Evolutionary conservation across 257 asterid species (phyloP).

Genomic region (Primulina eburnea): DNA sequence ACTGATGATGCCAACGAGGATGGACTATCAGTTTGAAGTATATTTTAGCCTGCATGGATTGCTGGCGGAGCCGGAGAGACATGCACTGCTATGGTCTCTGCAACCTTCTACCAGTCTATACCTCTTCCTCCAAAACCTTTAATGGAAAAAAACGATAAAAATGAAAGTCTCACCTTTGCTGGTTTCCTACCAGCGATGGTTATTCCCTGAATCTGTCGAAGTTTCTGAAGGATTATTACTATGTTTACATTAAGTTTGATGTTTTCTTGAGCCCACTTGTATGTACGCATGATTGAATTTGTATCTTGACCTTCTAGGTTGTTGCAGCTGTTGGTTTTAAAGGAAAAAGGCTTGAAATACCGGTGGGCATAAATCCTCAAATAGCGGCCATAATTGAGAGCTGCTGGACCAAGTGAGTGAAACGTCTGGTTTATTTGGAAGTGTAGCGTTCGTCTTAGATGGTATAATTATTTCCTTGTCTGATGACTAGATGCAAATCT

Average conservation of each 20-base stretch:
- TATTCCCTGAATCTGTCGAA: background rate
- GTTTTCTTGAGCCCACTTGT: slow-evolving; percentile 19
- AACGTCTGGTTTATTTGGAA: slow-evolving; percentile 15
- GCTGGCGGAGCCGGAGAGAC: background rate
- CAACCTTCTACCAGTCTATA: background rate
- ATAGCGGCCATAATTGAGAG: slow-evolving; percentile 72
- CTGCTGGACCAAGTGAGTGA: slow-evolving; percentile 87
- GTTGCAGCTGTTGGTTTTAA: slow-evolving; percentile 95
- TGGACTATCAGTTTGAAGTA: background rate
- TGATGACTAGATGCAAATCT: slow-evolving; percentile 16
- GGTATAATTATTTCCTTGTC: background rate
- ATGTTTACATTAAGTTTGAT: slow-evolving; percentile 4
- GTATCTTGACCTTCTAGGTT: slow-evolving; percentile 47
- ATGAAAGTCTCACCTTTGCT: background rate
- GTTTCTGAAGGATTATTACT: slow-evolving; percentile 7
- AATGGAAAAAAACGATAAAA: background rate
- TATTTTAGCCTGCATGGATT: background rate
- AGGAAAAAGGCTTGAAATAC: slow-evolving; percentile 75
- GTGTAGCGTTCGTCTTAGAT: slow-evolving; percentile 20
- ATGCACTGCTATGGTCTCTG: background rate
- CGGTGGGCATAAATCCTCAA: slow-evolving; percentile 66
- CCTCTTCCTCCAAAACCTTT: background rate
- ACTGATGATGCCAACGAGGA: background rate
- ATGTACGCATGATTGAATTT: slow-evolving; percentile 1
- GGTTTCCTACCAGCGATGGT: background rate